phyloP scores from a whole-genome alignment of 352 stramenopile genomes.

The Phytophthora sp. region DNA sequence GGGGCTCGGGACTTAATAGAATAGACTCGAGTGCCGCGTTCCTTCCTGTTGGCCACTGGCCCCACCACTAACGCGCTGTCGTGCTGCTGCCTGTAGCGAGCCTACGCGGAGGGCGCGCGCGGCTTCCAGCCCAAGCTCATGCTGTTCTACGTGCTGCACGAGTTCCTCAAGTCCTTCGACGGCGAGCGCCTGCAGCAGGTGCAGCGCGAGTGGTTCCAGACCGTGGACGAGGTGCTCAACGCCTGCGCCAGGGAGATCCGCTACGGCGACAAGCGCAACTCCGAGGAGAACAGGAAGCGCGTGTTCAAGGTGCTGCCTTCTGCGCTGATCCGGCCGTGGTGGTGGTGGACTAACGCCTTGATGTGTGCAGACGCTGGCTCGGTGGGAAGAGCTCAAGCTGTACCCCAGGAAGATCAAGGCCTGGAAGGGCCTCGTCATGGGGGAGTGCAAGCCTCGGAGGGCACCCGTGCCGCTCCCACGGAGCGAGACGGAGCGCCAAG shows the following conservation, averaged over 20 bases:
- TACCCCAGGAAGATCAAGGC: slow-evolving; percentile 79
- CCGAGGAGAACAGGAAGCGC: slow-evolving; percentile 72
- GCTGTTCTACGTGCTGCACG: slow-evolving; percentile 88
- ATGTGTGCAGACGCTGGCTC: slow-evolving; percentile 59
- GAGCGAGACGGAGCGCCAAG: slow-evolving; percentile 69
- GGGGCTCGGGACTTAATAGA: too few species aligned
- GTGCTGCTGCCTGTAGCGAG: slow-evolving; percentile 44
- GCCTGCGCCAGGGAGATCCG: slow-evolving; percentile 73
- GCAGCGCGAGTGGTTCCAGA: slow-evolving; percentile 83
- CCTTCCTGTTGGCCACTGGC: slow-evolving; percentile 2
- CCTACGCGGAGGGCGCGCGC: slow-evolving; percentile 55
- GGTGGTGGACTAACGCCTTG: too few species aligned
- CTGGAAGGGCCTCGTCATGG: slow-evolving; percentile 79
- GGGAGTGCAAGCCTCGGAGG: slow-evolving; percentile 70
- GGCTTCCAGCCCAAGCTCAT: slow-evolving; percentile 86
- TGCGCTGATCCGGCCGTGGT: not conserved
- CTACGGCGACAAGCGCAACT: slow-evolving; percentile 66
- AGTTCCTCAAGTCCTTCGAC: slow-evolving; percentile 87
- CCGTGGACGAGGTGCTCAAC: slow-evolving; percentile 79
- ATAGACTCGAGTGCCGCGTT: too few species aligned
- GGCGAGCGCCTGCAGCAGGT: slow-evolving; percentile 58
- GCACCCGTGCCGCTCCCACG: slow-evolving; percentile 55
- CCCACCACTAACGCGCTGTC: slow-evolving; percentile 23
- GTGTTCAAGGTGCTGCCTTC: slow-evolving; percentile 67
- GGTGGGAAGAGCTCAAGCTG: slow-evolving; percentile 85